Conservation (phyloP, 2,329 filamentous ascomycete species). For the Botrytis cinerea region DNA sequence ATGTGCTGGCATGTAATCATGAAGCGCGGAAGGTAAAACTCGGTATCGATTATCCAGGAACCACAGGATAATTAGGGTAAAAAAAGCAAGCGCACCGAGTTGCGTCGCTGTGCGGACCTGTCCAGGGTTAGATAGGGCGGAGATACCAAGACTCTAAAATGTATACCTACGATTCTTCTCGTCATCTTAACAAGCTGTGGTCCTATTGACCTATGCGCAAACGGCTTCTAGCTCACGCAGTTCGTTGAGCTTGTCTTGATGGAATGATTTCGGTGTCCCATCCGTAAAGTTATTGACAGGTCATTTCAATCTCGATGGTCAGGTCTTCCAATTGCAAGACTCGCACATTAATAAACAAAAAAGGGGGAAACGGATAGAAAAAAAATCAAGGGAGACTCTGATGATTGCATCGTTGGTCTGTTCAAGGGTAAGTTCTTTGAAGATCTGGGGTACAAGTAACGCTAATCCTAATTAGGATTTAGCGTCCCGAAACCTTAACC, state of each 20-base stretch:
- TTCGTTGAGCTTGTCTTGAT: conserved; percentile 22
- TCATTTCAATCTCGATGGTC: conserved; percentile 17
- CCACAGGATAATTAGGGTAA: conserved; percentile 60
- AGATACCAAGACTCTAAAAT: background rate
- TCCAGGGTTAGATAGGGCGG: conserved; percentile 20
- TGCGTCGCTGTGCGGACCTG: conserved; percentile 49
- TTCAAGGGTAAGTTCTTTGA: conserved; percentile 13
- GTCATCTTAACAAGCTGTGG: conserved; percentile 36
- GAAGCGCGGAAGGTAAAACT: conserved; percentile 67
- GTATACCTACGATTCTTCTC: conserved; percentile 40
- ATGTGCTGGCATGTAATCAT: conserved; percentile 67
- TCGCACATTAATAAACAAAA: background rate
- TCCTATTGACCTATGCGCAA: conserved; percentile 22
- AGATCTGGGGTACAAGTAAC: conserved; percentile 22
- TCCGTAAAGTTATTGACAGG: conserved; percentile 10
- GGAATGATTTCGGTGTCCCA: conserved; percentile 25
- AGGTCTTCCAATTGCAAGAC: conserved; percentile 6
- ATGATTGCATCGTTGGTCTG: conserved; percentile 6
- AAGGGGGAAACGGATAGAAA: background rate
- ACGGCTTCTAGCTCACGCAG: conserved; percentile 25
- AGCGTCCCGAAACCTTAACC: background rate
- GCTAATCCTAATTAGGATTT: background rate
- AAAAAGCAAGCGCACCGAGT: conserved; percentile 41
- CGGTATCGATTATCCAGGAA: conserved; percentile 69
- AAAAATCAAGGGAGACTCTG: background rate